Percentiles rank a stretch among this genome's conserved stretches.
These are phyloP conservation scores for Schizophyllum amplum DNA, from an alignment of 1,284 basidiomycete genomes.

Conservation along the genomic window DNA sequence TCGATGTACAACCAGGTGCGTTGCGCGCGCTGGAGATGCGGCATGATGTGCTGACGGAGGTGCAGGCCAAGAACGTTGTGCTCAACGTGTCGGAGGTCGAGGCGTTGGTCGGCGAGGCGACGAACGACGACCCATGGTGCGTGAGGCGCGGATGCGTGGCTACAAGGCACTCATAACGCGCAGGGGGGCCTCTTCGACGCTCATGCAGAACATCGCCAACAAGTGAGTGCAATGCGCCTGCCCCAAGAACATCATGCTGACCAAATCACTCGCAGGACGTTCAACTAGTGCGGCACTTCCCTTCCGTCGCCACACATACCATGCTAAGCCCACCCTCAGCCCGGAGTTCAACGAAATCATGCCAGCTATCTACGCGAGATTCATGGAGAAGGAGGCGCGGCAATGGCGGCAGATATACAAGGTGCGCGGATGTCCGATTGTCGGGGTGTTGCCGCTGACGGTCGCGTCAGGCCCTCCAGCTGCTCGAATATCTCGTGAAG, in stretches of 20 bases:
- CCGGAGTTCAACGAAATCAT: slow-evolving; percentile 99
- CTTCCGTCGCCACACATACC: neutral
- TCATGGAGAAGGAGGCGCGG: slow-evolving; percentile 96
- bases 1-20: slow-evolving; percentile 85
- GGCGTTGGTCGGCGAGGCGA: slow-evolving; percentile 94
- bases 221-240: slow-evolving; percentile 52
- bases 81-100: slow-evolving; percentile 97
- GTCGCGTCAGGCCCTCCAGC: slow-evolving; percentile 67
- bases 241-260: neutral
- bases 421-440: slow-evolving; percentile 29
- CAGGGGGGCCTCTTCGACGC: slow-evolving; percentile 95
- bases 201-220: slow-evolving; percentile 98
- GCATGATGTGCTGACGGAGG: slow-evolving; percentile 1
- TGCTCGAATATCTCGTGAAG: slow-evolving; percentile 94
- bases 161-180: neutral
- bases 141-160: slow-evolving; percentile 15
- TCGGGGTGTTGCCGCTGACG: slow-evolving; percentile 2
- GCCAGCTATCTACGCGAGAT: slow-evolving; percentile 92
- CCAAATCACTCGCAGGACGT: slow-evolving; percentile 48
- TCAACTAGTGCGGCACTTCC: slow-evolving; percentile 55
- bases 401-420: slow-evolving; percentile 99
- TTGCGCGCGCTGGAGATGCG: slow-evolving; percentile 6
- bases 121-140: slow-evolving; percentile 97
- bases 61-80: slow-evolving; percentile 80
- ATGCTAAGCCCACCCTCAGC: slow-evolving; percentile 32